phyloP scores from a whole-genome alignment of 2,329 filamentous ascomycete genomes.

The Colletotrichum godetiae region DNA sequence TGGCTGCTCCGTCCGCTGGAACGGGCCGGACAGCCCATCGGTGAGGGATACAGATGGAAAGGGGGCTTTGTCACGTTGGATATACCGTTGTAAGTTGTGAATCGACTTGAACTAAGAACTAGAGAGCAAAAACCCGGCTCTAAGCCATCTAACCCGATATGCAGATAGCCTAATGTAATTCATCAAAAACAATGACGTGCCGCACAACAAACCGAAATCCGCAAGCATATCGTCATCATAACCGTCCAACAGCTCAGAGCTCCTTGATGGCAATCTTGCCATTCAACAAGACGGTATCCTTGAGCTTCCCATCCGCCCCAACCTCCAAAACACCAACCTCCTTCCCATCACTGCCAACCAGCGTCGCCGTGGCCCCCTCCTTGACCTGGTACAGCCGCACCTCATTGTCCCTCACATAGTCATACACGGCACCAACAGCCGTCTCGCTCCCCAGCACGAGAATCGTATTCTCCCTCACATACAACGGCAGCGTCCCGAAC shows the following conservation, averaged over 20 bases:
- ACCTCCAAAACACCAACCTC: constrained; percentile 53
- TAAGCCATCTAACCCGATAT: constrained; percentile 31
- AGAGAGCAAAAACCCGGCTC: constrained; percentile 3
- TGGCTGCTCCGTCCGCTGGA: constrained; percentile 7
- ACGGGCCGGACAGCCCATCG: constrained; percentile 5
- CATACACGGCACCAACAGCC: constrained; percentile 56
- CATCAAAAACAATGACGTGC: constrained; percentile 7
- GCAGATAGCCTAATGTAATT: constrained; percentile 22
- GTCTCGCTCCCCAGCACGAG: constrained; percentile 56
- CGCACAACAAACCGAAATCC: background rate
- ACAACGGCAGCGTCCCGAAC: constrained; percentile 68
- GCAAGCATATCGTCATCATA: background rate
- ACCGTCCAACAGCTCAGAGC: constrained; percentile 3
- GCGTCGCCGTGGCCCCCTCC: constrained; percentile 52
- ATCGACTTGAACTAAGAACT: background rate
- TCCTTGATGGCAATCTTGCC: constrained; percentile 43
- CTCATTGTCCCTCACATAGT: constrained; percentile 60
- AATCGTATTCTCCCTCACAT: constrained; percentile 65
- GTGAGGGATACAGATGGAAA: background rate
- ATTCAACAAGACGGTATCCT: constrained; percentile 51
- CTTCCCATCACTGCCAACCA: constrained; percentile 57
- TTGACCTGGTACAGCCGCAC: constrained; percentile 57
- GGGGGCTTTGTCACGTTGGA: background rate
- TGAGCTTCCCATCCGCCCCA: constrained; percentile 51
- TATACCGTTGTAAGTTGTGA: background rate